Percentiles rank a stretch among this genome's conserved stretches.
Conservation (phyloP, 257 asterid species). For the Solanum raphanifolium region DNA sequence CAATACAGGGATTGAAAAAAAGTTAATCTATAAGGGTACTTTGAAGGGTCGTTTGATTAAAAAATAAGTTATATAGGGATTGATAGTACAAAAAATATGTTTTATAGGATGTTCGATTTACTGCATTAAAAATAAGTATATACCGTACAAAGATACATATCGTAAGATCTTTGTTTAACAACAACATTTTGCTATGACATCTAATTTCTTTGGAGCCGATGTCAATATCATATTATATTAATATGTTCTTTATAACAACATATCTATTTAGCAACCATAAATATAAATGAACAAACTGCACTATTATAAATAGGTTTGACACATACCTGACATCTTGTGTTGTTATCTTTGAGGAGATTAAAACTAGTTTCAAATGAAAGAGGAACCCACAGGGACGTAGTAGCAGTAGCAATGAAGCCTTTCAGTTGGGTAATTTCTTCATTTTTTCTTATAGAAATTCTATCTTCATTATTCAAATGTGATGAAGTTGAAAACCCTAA, state of each 20-base stretch:
- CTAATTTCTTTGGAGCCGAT: neutral
- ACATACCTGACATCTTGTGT: slow-evolving; percentile 36
- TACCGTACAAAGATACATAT: neutral
- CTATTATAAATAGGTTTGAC: neutral
- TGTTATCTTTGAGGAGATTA: slow-evolving; percentile 42
- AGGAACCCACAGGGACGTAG: slow-evolving; percentile 61
- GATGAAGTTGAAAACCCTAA: slow-evolving; percentile 24
- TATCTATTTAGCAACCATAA: neutral
- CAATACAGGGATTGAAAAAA: neutral
- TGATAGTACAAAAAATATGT: neutral
- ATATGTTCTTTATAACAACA: neutral
- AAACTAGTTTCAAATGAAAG: slow-evolving; percentile 27
- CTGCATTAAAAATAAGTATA: neutral
- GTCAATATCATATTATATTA: neutral
- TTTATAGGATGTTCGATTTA: neutral
- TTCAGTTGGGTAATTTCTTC: slow-evolving; percentile 20
- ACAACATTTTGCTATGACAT: neutral
- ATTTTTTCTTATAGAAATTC: slow-evolving; percentile 29
- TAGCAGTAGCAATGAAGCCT: slow-evolving; percentile 37
- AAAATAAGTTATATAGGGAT: neutral
- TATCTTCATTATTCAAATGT: slow-evolving; percentile 27
- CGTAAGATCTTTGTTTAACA: neutral
- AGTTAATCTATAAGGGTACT: neutral
- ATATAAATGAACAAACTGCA: neutral
- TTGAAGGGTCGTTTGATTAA: neutral